phyloP scores from a whole-genome alignment of 768 basidiomycete species.

The Pleurotus tuber-regium region DNA sequence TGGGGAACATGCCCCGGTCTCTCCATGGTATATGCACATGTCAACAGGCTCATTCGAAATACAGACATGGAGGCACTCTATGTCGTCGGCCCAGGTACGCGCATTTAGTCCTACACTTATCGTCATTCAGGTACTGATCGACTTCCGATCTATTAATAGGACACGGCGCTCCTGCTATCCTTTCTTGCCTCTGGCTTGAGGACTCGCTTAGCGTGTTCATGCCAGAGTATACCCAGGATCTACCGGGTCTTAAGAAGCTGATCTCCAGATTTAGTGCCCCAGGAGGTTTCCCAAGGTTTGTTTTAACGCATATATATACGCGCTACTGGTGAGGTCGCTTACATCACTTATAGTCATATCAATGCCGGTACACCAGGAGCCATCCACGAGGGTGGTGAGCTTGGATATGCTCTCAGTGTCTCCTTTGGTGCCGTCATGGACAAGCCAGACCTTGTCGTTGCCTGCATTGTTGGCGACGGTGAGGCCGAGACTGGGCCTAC shows the following conservation, averaged over 20 bases:
- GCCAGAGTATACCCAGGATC: constrained; percentile 56
- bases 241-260: constrained; percentile 60
- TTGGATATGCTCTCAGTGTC: constrained; percentile 85
- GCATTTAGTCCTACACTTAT: neutral
- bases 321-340: too few relatives aligned
- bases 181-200: constrained; percentile 87
- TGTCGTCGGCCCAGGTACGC: constrained; percentile 73
- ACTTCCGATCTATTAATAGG: constrained; percentile 31
- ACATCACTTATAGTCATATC: constrained; percentile 58
- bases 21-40: constrained; percentile 66
- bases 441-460: constrained; percentile 78
- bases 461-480: constrained; percentile 85
- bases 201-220: constrained; percentile 61
- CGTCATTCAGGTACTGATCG: neutral
- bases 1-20: constrained; percentile 87
- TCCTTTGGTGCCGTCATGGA: constrained; percentile 92
- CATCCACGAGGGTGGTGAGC: constrained; percentile 91
- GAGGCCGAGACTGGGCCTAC: constrained; percentile 84
- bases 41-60: constrained; percentile 62
- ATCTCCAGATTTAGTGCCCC: constrained; percentile 77
- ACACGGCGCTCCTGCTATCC: constrained; percentile 84
- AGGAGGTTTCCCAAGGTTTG: constrained; percentile 78
- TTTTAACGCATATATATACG: constrained; percentile 13
- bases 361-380: constrained; percentile 86
- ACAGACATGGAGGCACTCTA: constrained; percentile 64